Evolutionary conservation across 768 basidiomycete genomes (phyloP).

Genomic region (Dioszegia hungarica): DNA sequence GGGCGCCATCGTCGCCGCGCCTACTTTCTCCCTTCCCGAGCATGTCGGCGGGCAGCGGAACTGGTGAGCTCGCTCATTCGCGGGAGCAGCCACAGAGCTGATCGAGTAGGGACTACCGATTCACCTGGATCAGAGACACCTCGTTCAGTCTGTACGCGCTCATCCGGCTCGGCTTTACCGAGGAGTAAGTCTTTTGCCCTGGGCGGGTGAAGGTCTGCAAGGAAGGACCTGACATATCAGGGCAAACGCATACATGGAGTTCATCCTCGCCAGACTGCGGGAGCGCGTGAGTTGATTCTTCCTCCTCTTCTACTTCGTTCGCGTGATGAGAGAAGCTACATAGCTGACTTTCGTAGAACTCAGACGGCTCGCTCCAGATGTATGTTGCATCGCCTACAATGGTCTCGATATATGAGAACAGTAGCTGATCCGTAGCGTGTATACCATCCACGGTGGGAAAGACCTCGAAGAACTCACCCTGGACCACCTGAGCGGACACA

Average conservation of each 20-base stretch:
- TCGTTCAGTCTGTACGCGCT: constrained; percentile 94
- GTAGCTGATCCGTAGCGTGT: constrained; percentile 48
- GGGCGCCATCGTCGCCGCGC: constrained; percentile 90
- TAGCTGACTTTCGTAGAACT: constrained; percentile 53
- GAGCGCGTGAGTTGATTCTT: constrained; percentile 52
- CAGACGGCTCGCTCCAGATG: constrained; percentile 92
- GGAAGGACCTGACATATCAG: constrained; percentile 14
- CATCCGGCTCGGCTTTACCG: constrained; percentile 86
- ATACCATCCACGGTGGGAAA: constrained; percentile 78
- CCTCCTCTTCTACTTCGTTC: background rate
- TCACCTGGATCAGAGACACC: constrained; percentile 74
- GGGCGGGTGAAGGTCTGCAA: no score
- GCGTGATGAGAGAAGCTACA: background rate
- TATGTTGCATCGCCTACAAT: constrained; percentile 35
- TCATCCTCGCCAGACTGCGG: constrained; percentile 76
- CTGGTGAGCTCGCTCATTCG: constrained; percentile 55
- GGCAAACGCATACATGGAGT: constrained; percentile 73
- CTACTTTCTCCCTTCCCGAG: constrained; percentile 91
- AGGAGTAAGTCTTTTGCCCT: constrained; percentile 58
- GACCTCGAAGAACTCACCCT: constrained; percentile 81
- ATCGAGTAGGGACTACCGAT: constrained; percentile 44
- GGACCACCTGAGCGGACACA: constrained; percentile 68
- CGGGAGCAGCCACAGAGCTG: background rate
- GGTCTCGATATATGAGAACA: no score
- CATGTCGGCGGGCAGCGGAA: constrained; percentile 84